Conservation (phyloP, 2,329 filamentous ascomycete genomes). For the Penicillium sp. region DNA sequence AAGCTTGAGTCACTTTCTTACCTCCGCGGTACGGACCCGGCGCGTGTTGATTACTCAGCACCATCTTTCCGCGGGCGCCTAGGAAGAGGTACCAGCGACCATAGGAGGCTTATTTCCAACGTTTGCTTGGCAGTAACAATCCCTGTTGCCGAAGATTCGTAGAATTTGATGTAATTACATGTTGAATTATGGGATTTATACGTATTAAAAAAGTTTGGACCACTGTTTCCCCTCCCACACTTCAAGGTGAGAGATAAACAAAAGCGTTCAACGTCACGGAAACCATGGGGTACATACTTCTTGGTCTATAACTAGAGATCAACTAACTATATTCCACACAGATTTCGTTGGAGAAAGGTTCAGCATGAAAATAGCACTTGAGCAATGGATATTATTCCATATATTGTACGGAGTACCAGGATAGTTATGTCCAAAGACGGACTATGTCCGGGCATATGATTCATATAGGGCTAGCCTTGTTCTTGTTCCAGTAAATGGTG, state of each 20-base stretch:
- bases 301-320: not conserved
- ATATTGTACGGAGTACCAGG: too few species aligned
- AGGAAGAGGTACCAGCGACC: not conserved
- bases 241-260: not conserved
- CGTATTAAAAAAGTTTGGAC: too few species aligned
- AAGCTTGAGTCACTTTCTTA: constrained; percentile 15
- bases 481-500: not conserved
- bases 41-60: not conserved
- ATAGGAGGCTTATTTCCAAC: not conserved
- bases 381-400: too few species aligned
- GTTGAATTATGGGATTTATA: too few species aligned
- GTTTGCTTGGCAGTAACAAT: not conserved
- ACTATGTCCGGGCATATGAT: not conserved
- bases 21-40: not conserved
- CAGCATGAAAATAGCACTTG: too few species aligned
- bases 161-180: too few species aligned
- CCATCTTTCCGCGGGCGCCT: not conserved
- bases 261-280: not conserved
- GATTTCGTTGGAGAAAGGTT: not conserved
- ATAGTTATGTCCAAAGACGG: too few species aligned
- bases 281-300: not conserved
- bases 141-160: not conserved
- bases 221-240: too few species aligned
- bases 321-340: not conserved
- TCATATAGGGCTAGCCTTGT: not conserved